Evolutionary conservation across 2,329 filamentous ascomycete species (phyloP).

Genomic region (Arthrobotrys conoides): DNA sequence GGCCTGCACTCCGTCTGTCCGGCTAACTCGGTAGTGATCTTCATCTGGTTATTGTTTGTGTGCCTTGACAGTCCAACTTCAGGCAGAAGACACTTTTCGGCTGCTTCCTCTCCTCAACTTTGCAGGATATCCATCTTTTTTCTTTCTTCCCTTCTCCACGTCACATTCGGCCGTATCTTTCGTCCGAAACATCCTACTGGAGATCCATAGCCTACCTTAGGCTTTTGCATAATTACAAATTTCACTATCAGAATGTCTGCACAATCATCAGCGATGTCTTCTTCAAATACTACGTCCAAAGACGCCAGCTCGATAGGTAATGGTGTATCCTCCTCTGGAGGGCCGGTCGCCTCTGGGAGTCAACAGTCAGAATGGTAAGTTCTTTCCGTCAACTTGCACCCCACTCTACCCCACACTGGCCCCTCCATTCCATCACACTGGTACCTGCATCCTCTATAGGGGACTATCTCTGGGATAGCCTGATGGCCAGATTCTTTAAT

Average conservation of each 20-base stretch:
- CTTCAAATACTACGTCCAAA: slow-evolving; percentile 51
- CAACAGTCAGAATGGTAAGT: slow-evolving; percentile 58
- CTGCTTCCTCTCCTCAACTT: slow-evolving; percentile 4
- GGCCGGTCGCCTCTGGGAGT: slow-evolving; percentile 34
- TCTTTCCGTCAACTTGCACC: background rate
- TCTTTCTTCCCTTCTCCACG: slow-evolving; percentile 9
- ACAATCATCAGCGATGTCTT: slow-evolving; percentile 50
- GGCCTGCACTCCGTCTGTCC: slow-evolving; percentile 6
- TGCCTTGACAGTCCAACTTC: slow-evolving; percentile 3
- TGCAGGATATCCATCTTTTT: slow-evolving; percentile 32
- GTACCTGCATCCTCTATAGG: slow-evolving; percentile 9
- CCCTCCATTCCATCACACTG: slow-evolving; percentile 48
- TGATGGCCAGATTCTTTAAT: background rate
- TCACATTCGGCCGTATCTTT: slow-evolving; percentile 20
- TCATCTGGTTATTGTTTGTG: slow-evolving; percentile 31
- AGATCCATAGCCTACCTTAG: slow-evolving; percentile 25
- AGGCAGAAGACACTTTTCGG: slow-evolving; percentile 39
- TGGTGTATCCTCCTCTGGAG: slow-evolving; percentile 48
- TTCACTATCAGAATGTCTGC: slow-evolving; percentile 40
- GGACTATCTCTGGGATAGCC: background rate
- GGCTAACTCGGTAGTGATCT: slow-evolving; percentile 48
- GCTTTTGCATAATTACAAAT: slow-evolving; percentile 23
- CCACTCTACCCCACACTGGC: slow-evolving; percentile 48
- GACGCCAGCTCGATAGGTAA: slow-evolving; percentile 55
- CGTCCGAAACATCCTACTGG: slow-evolving; percentile 21